A percentile compares a stretch with the other conserved stretches of the same genome.
Conservation (phyloP, 1,284 basidiomycete genomes). For the Ustilago sp. region DNA sequence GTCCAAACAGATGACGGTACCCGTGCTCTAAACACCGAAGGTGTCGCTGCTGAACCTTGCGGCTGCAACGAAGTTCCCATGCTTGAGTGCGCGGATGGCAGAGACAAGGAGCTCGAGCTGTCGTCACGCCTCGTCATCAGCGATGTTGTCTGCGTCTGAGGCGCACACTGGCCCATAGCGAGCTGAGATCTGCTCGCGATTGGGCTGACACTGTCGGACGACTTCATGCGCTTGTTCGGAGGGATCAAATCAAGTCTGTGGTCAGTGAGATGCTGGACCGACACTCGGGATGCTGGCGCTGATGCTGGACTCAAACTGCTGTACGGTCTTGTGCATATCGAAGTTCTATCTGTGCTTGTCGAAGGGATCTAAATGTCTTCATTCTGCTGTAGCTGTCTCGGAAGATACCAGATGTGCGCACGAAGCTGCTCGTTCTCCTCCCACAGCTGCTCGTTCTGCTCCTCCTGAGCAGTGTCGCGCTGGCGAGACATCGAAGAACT, state of each 20-base stretch:
- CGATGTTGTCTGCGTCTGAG: neutral
- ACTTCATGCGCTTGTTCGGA: constrained; percentile 13
- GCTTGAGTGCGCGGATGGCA: neutral
- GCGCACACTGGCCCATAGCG: neutral
- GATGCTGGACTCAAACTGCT: neutral
- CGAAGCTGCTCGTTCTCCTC: constrained; percentile 31
- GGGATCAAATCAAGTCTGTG: neutral
- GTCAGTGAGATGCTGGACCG: constrained; percentile 3
- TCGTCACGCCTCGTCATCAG: constrained; percentile 3
- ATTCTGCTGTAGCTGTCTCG: constrained; percentile 3
- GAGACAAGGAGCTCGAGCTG: neutral
- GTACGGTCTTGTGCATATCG: neutral
- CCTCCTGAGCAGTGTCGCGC: constrained; percentile 1
- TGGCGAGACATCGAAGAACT: neutral
- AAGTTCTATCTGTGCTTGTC: neutral
- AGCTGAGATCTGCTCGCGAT: neutral
- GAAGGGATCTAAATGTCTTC: neutral
- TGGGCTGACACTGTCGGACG: neutral
- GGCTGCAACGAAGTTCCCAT: neutral
- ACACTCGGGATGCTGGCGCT: neutral
- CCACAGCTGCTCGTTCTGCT: constrained; percentile 3
- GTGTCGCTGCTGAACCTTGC: neutral
- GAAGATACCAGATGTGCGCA: constrained; percentile 19
- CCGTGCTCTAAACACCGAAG: constrained; percentile 10
- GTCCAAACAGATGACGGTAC: neutral